These are phyloP conservation scores for Lodderomyces beijingensis DNA, from an alignment of 1,139 yeast species.

Conservation along the genomic window DNA sequence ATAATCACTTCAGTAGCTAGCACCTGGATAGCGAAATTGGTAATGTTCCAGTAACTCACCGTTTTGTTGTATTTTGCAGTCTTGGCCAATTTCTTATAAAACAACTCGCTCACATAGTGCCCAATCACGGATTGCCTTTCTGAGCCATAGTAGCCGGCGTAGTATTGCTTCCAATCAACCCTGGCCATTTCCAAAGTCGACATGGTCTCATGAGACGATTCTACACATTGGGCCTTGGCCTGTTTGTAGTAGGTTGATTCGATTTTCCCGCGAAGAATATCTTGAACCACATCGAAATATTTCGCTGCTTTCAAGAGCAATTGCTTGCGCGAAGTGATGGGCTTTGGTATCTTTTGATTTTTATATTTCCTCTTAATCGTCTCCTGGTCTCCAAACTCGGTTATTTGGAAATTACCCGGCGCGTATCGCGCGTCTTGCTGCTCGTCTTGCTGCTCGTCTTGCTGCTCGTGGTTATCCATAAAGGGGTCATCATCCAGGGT, in stretches of 20 bases:
- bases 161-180: slow-evolving; percentile 43
- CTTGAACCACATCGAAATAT: slow-evolving; percentile 31
- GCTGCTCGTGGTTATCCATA: too few relatives aligned
- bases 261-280: slow-evolving; percentile 39
- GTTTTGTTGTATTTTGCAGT: slow-evolving; percentile 34
- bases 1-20: slow-evolving; percentile 61
- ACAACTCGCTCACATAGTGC: slow-evolving; percentile 24
- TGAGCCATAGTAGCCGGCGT: slow-evolving; percentile 63
- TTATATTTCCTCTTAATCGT: slow-evolving; percentile 19
- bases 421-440: slow-evolving; percentile 5
- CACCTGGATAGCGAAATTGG: slow-evolving; percentile 53
- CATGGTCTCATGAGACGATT: slow-evolving; percentile 41
- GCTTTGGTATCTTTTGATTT: slow-evolving; percentile 21
- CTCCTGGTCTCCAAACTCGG: slow-evolving; percentile 14
- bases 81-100: slow-evolving; percentile 20
- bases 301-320: slow-evolving; percentile 23
- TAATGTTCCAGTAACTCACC: slow-evolving; percentile 56
- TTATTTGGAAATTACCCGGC: neutral
- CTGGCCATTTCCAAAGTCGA: slow-evolving; percentile 45
- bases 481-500: too few relatives aligned
- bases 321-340: slow-evolving; percentile 21
- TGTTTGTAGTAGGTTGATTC: slow-evolving; percentile 46
- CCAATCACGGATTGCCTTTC: slow-evolving; percentile 53
- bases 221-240: slow-evolving; percentile 37
- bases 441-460: slow-evolving; percentile 15